Evolutionary conservation across 208 protist genomes (phyloP).

Genomic region (Porcisia hertigi): DNA sequence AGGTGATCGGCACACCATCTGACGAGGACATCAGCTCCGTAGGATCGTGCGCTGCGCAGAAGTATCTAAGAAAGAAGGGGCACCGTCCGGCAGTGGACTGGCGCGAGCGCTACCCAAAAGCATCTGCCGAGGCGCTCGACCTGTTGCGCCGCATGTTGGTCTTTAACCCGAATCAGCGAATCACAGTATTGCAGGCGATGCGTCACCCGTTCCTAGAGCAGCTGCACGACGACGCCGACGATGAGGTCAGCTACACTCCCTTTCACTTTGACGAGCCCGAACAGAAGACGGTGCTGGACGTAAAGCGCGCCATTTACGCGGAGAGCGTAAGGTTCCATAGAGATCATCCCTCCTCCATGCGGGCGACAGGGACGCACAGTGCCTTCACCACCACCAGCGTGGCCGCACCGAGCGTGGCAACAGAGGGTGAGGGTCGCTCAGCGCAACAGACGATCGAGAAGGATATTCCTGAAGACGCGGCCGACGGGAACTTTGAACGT

Average conservation of each 20-base stretch:
- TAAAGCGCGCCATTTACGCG: slow-evolving; percentile 86
- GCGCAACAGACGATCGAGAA: slow-evolving; percentile 82
- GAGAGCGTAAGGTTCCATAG: slow-evolving; percentile 82
- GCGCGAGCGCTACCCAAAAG: slow-evolving; percentile 74
- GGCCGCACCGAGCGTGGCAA: slow-evolving; percentile 45
- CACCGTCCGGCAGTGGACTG: slow-evolving; percentile 52
- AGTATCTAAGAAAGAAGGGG: slow-evolving; percentile 88
- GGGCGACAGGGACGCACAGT: slow-evolving; percentile 20
- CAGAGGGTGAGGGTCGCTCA: slow-evolving; percentile 68
- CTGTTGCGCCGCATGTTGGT: slow-evolving; percentile 91
- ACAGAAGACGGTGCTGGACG: slow-evolving; percentile 74
- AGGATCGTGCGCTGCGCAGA: slow-evolving; percentile 79
- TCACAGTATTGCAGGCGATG: slow-evolving; percentile 92
- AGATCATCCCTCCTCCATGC: slow-evolving; percentile 37
- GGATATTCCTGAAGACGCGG: slow-evolving; percentile 37
- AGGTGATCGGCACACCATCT: slow-evolving; percentile 91
- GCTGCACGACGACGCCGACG: slow-evolving; percentile 87
- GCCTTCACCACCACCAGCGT: slow-evolving; percentile 25
- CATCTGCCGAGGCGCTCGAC: slow-evolving; percentile 83
- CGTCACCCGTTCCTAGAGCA: slow-evolving; percentile 82
- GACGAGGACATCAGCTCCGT: slow-evolving; percentile 82
- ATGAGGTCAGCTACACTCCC: slow-evolving; percentile 42
- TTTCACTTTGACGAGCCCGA: slow-evolving; percentile 86
- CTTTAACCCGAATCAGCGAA: slow-evolving; percentile 92
- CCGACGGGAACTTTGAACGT: slow-evolving; percentile 48